Conservation (phyloP, 805 yeast species). For the Ogataea dorogensis region DNA sequence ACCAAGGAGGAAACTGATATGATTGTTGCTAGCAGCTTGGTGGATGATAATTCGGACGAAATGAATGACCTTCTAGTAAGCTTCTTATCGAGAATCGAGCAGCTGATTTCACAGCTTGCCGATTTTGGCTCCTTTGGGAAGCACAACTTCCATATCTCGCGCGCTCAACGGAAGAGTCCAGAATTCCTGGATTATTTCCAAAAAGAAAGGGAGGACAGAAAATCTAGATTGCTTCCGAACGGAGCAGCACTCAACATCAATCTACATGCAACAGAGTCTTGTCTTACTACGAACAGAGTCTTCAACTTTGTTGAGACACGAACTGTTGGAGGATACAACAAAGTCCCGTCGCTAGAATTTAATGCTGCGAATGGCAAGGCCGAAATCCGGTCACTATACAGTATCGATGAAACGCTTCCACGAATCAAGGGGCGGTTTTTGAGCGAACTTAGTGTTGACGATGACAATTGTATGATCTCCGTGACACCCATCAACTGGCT, state of each 20-base stretch:
- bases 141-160: conserved; percentile 25
- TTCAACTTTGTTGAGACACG: conserved; percentile 42
- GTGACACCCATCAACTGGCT: conserved; percentile 25
- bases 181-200: conserved; percentile 7
- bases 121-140: conserved; percentile 7
- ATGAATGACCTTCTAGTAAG: conserved; percentile 10
- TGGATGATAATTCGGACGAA: conserved; percentile 16
- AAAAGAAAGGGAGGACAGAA: conserved; percentile 14
- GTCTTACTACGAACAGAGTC: conserved; percentile 36
- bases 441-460: conserved; percentile 22
- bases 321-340: conserved; percentile 39
- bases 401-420: conserved; percentile 18
- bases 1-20: conserved; percentile 8
- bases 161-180: conserved; percentile 10
- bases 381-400: conserved; percentile 15
- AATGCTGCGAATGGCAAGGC: conserved; percentile 11
- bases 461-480: conserved; percentile 20
- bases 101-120: conserved; percentile 13
- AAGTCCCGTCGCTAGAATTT: conserved; percentile 18
- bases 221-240: conserved; percentile 41
- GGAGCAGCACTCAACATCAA: conserved; percentile 50
- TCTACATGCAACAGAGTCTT: conserved; percentile 32
- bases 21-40: conserved; percentile 6
- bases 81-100: conserved; percentile 15
- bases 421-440: conserved; percentile 9